Conservation (phyloP, 1,284 basidiomycete species). For the Cystobasidium sp. region DNA sequence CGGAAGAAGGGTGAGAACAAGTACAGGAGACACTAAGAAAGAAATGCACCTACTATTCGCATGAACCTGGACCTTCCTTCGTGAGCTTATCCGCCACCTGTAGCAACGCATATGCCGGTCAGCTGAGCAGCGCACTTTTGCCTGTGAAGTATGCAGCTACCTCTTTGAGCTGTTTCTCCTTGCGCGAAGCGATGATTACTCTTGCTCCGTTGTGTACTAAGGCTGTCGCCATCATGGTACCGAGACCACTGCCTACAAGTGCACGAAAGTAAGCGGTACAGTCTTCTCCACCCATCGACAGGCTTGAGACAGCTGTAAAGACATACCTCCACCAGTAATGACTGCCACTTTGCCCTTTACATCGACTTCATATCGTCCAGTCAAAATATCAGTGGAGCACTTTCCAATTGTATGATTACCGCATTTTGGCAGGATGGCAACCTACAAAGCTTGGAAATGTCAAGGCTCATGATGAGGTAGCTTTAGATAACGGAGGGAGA, state of each 20-base stretch:
- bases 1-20: background rate
- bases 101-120: background rate
- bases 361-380: slow-evolving; percentile 27
- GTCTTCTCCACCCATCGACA: background rate
- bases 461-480: slow-evolving; percentile 11
- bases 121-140: background rate
- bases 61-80: slow-evolving; percentile 63
- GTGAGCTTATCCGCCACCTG: slow-evolving; percentile 58
- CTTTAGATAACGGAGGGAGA: background rate
- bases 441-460: slow-evolving; percentile 24
- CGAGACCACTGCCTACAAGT: slow-evolving; percentile 38
- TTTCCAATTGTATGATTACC: background rate
- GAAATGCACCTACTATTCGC: slow-evolving; percentile 61
- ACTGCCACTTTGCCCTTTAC: slow-evolving; percentile 40
- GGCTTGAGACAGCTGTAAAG: too few relatives aligned
- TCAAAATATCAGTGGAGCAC: background rate
- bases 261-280: background rate
- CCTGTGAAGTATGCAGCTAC: slow-evolving; percentile 45
- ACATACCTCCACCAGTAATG: slow-evolving; percentile 40
- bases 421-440: background rate
- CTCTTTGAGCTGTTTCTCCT: slow-evolving; percentile 75
- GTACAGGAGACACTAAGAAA: background rate
- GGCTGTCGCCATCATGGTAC: slow-evolving; percentile 70
- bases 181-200: slow-evolving; percentile 82
- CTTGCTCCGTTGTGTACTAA: slow-evolving; percentile 77